Evolutionary conservation across 2,329 filamentous ascomycete species (phyloP), one percentile per base, ranked within the genome.

Genomic region (Madurella mycetomatis): DNA sequence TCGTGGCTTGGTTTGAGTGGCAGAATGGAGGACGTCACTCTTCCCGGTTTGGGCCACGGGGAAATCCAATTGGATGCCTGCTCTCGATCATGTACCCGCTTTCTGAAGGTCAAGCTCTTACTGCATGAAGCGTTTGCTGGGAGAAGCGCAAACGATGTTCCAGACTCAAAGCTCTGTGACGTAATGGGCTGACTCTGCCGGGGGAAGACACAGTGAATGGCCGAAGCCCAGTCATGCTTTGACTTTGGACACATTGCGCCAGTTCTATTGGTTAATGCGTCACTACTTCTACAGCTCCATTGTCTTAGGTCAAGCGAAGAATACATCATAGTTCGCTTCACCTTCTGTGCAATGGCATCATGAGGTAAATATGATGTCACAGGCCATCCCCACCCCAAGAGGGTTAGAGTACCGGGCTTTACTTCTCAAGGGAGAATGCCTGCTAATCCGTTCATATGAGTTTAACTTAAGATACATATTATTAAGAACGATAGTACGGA

Each of bases 21-120:
- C 49, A 42, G 45, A 48, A 53, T 58, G 53, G 42, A 53, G 47
- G 42, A 58, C 56, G 56, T 58, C 56, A 58, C 56, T 56, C 45
- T 58, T 31, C 50, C 52, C 39, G 18, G 49, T 51, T 51, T 49
- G 37, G 19, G 31, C 43, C 40, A 45, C 15, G 13, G 2, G 2
- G 34, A 11, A 15, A 15, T 37, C 34, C 34, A 37, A 15, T 37
- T 37, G 41, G 41, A 11, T 15, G 13, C 17, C n/a, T 5, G 12
- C 41, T 3, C 17, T 15, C 34, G 13, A 37, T 37, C 34, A 37
- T 37, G 34, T 37, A 37, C 34, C 34, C 13, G 9, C 9, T 37
- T 4, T 15, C 4, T 12, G 34, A 11, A 37, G 34, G 11, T 34
- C 31, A 34, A 34, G 31, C 12, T 34, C 11, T 37, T 37, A 37